These are phyloP conservation scores for Sphagnum fallax DNA, from an alignment of 228 moss, liverwort and hornwort species.

Conservation along the genomic window DNA sequence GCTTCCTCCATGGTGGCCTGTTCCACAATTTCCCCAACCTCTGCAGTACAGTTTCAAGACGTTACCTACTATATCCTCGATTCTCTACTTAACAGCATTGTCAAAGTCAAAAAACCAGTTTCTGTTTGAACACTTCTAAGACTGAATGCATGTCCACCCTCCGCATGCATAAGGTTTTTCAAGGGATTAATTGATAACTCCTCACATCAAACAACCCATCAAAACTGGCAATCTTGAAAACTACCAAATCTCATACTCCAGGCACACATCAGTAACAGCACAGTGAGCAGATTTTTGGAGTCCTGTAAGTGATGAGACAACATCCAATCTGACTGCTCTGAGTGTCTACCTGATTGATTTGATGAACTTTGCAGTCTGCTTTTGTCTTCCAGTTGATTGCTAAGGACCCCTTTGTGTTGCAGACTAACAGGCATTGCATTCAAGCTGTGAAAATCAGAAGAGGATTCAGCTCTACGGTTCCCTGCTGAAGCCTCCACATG, in stretches of 20 bases:
- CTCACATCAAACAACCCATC: neutral
- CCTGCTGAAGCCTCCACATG: neutral
- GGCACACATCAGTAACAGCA: neutral
- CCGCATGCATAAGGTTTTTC: neutral
- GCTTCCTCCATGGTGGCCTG: neutral
- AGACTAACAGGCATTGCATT: too few relatives aligned
- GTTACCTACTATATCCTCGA: neutral
- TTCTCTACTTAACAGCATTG: neutral
- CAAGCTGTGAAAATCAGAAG: too few relatives aligned
- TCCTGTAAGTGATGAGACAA: too few relatives aligned
- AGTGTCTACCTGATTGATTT: neutral
- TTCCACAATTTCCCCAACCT: neutral
- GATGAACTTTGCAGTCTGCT: neutral
- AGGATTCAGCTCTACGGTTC: neutral
- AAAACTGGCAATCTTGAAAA: neutral
- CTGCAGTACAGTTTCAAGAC: neutral
- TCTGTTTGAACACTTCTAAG: neutral
- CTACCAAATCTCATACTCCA: neutral
- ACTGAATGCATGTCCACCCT: conserved; percentile 2
- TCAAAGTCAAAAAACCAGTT: neutral
- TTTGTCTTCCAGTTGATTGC: too few relatives aligned
- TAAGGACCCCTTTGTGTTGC: too few relatives aligned
- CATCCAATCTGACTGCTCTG: neutral
- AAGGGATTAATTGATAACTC: neutral
- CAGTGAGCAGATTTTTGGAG: neutral